phyloP scores from a whole-genome alignment of 192 early-diverging fungal species.

The Coemansia sp. region DNA sequence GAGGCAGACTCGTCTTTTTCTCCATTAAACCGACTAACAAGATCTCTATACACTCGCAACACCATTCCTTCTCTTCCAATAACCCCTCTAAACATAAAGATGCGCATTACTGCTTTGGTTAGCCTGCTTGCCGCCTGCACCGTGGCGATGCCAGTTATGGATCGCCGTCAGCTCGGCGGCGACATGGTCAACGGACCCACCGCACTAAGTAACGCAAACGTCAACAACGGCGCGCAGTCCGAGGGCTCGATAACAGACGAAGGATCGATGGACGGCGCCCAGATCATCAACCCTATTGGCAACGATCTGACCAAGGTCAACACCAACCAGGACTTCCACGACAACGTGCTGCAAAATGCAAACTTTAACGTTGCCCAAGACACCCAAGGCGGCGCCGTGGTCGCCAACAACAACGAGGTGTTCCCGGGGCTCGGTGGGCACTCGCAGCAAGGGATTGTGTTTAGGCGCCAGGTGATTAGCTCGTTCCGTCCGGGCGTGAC shows the following conservation, averaged over 20 bases:
- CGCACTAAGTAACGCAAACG: conserved; percentile 23
- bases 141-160: neutral
- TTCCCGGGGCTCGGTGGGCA: neutral
- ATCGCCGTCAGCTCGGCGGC: conserved; percentile 1
- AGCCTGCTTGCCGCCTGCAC: conserved; percentile 19
- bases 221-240: conserved; percentile 33
- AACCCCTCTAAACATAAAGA: too few species aligned
- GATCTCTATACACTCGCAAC: too few species aligned
- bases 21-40: too few species aligned
- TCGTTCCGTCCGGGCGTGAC: too few species aligned
- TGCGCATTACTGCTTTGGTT: conserved; percentile 32
- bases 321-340: conserved; percentile 28
- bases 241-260: conserved; percentile 23
- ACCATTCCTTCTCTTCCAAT: too few species aligned
- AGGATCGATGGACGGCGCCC: conserved; percentile 20
- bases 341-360: conserved; percentile 34
- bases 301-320: conserved; percentile 22
- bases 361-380: conserved; percentile 20
- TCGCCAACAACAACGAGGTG: conserved; percentile 31
- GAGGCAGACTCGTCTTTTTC: too few species aligned
- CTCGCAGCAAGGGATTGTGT: neutral
- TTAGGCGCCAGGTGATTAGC: conserved; percentile 16
- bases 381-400: conserved; percentile 16
- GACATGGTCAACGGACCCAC: conserved; percentile 24
- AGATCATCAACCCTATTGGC: conserved; percentile 27